These are phyloP conservation scores for Naematelia aurantialba DNA, from an alignment of 768 basidiomycete genomes.

Conservation along the genomic window DNA sequence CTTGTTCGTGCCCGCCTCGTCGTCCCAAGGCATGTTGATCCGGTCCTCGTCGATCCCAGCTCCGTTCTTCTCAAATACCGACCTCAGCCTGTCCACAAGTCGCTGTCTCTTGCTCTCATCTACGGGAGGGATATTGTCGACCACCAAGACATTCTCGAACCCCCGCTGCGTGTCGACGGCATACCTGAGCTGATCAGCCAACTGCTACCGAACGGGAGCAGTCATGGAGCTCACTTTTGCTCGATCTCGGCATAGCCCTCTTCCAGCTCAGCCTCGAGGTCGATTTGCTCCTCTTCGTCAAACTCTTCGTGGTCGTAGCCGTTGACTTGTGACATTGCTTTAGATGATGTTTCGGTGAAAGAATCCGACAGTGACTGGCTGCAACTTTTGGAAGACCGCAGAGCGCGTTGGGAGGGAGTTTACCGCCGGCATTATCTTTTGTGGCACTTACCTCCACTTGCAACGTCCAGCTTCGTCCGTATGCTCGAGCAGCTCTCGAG, in stretches of 20 bases:
- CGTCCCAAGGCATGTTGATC: slow-evolving; percentile 85
- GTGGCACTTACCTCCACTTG: not conserved
- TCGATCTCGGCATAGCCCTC: slow-evolving; percentile 43
- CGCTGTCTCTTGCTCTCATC: slow-evolving; percentile 79
- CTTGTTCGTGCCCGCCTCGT: slow-evolving; percentile 76
- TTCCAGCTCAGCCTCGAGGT: slow-evolving; percentile 40
- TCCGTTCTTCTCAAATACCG: slow-evolving; percentile 79
- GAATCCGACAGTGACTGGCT: too few relatives aligned
- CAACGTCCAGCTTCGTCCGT: too few relatives aligned
- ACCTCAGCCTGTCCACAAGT: slow-evolving; percentile 72
- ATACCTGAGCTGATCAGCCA: slow-evolving; percentile 59
- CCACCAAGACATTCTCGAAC: slow-evolving; percentile 84
- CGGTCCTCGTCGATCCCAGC: slow-evolving; percentile 69
- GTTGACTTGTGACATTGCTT: slow-evolving; percentile 15
- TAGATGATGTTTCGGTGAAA: too few relatives aligned
- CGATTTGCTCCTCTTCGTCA: slow-evolving; percentile 39
- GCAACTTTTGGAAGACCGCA: too few relatives aligned
- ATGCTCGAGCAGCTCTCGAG: too few relatives aligned
- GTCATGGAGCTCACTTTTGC: slow-evolving; percentile 24
- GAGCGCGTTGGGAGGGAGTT: not conserved
- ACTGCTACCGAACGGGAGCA: not conserved
- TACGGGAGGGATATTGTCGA: slow-evolving; percentile 88
- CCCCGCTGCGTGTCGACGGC: slow-evolving; percentile 76
- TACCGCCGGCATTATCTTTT: not conserved
- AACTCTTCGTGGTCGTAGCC: slow-evolving; percentile 16